Evolutionary conservation across 805 yeast genomes (phyloP), one percentile per base, ranked within the genome.

Genomic region (Scheffersomyces amazonensis): DNA sequence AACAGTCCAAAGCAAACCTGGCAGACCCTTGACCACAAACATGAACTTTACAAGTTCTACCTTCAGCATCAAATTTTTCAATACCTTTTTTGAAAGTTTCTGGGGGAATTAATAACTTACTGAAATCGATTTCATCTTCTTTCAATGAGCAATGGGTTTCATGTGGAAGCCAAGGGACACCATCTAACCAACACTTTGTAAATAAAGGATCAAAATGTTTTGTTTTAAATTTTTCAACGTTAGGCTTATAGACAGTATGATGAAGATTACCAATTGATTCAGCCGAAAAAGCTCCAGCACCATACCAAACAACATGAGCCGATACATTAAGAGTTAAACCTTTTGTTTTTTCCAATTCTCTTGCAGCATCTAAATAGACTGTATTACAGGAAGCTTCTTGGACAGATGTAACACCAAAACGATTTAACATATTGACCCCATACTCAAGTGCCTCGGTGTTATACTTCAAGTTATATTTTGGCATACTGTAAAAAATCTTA

Each of bases 351-450:
- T 50, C 57, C 11, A 52, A 31, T 18, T 27, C 36, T 39, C 48
- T 49, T 5, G 57, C 57, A 19, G 57, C 54, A 27, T 52, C 52
- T 22, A 52, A 38, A 37, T 50, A 52, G 12, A 47, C 47, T 7
- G 57, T 49, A 37, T 52, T 52, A 16, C 54, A 54, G 5, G 53
- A 46, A 3, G 57, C 57, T 36, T 52, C 57, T 34, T 52, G 57
- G 16, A 50, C 57, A 21, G 49, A 43, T 8, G 57, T 52, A 36
- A 52, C 51, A 3, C 57, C 57, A 39, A 49, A 50, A 22, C 55
- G 33, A 38, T 52, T 52, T 27, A 47, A 29, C 57, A 52, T 52
- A 32, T 44, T 46, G 12, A 52, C 50, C 19, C 57, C 57, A 38
- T 52, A 52, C 32, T 44, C 50, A 23, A 52, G 42, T 8, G 57